Base-by-base conservation (phyloP, 78 protist species). In the Chrysochromulina parva region DNA sequence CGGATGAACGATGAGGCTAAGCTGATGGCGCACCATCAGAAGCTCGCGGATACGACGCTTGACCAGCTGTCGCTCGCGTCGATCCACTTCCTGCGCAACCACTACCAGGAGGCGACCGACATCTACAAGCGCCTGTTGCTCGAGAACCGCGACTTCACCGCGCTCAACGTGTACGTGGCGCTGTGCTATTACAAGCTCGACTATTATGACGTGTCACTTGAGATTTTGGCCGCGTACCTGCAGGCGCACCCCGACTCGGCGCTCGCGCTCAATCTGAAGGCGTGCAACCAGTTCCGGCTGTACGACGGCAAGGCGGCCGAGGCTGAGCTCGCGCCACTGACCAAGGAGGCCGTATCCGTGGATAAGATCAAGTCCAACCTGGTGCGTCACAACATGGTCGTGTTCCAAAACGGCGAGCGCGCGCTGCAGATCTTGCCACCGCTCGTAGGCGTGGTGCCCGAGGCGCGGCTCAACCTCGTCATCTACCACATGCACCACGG, bases 271-370 rank as follows among this genome's bases (percentile, higher is more conserved):
- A 97, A 97, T 67, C 93, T 96, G 52, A 94, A 95, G 88, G 97
- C 98, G 24, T 97, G 97, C 96, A 95, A 95, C 86, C 94, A 93
- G 53, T 94, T 82, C 94, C 5, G 93, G 48, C 89, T 94, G 88
- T 97, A 95, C 95, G 90, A 96, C 80, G 98, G 98, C 48, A 91
- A 92, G 90, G 92, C 96, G 24, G 97, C 94, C 16, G 96, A 95
- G 93, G 91, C 86, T 28, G 97, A 94, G 92, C 93, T 94, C 66
- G 84, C 86, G 90, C 57, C 50, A 55, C 93, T 87, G 54, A 5
- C 47, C 81, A 24, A 2, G n/a, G 53, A 5, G 4, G 81, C 81
- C 3, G 54, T 9, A 9, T 66, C 73, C 38, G 17, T 66, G 47
- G 73, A 66, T 11, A 66, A 66, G 73, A 66, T 66, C 47, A 38